phyloP scores from a whole-genome alignment of 2,329 filamentous ascomycete species.

The Cytospora leucostoma region DNA sequence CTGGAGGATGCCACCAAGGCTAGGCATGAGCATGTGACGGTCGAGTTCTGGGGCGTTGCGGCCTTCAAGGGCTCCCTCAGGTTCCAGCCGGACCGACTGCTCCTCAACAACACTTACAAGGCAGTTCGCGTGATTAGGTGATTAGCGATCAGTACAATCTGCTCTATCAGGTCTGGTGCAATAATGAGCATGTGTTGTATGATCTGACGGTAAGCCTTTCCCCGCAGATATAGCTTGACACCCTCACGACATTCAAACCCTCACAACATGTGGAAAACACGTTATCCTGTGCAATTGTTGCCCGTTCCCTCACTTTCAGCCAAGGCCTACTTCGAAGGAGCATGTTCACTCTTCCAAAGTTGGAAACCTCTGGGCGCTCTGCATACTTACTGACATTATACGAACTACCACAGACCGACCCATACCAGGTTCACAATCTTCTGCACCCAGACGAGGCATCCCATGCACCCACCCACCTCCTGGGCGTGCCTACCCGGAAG shows the following conservation, averaged over 20 bases:
- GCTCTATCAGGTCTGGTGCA: slow-evolving; percentile 70
- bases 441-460: slow-evolving; percentile 26
- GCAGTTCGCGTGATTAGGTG: slow-evolving; percentile 55
- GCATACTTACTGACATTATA: background rate
- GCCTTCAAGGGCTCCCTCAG: slow-evolving; percentile 39
- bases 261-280: background rate
- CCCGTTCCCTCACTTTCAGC: too few species aligned
- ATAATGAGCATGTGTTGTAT: slow-evolving; percentile 66
- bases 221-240: background rate
- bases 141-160: slow-evolving; percentile 56
- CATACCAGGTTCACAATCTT: slow-evolving; percentile 52
- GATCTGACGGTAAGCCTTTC: slow-evolving; percentile 51
- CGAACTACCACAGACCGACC: slow-evolving; percentile 50
- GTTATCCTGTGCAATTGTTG: too few species aligned
- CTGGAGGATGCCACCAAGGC: slow-evolving; percentile 29
- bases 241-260: background rate
- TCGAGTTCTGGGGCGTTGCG: slow-evolving; percentile 58
- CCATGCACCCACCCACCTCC: slow-evolving; percentile 30
- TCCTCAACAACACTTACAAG: slow-evolving; percentile 60
- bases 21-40: slow-evolving; percentile 56
- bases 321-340: too few species aligned
- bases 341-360: too few species aligned
- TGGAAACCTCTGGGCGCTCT: too few species aligned
- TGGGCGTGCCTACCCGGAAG: slow-evolving; percentile 40
- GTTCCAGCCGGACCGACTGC: slow-evolving; percentile 13